These are phyloP conservation scores for Penicillium ochrochloron DNA, from an alignment of 495 filamentous ascomycete species.

Conservation along the genomic window DNA sequence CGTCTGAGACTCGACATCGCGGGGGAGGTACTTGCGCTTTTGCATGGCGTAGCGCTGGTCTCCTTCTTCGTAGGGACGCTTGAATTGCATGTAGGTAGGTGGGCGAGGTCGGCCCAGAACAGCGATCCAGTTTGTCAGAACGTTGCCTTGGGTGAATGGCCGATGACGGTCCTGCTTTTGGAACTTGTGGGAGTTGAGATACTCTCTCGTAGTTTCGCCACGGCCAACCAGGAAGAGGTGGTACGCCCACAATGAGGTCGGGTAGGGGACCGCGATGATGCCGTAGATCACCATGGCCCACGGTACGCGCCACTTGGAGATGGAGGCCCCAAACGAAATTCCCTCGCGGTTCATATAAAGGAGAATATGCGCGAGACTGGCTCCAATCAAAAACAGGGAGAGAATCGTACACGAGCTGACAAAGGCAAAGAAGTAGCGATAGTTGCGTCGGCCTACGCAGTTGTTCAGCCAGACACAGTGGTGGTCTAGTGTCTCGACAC, in stretches of 20 bases:
- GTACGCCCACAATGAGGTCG: slow-evolving; percentile 80
- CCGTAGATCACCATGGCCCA: slow-evolving; percentile 91
- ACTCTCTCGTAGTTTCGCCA: slow-evolving; percentile 95
- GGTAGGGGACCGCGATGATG: slow-evolving; percentile 75
- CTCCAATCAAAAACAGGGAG: slow-evolving; percentile 72
- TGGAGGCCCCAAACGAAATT: slow-evolving; percentile 67
- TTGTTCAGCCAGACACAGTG: slow-evolving; percentile 99
- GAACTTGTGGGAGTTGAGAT: slow-evolving; percentile 94
- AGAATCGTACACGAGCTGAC: slow-evolving; percentile 76
- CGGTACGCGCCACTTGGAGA: slow-evolving; percentile 73
- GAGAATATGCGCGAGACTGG: slow-evolving; percentile 78
- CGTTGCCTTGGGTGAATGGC: slow-evolving; percentile 81
- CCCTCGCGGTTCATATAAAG: slow-evolving; percentile 64
- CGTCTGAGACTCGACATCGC: slow-evolving; percentile 55
- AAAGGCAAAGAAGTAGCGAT: slow-evolving; percentile 96
- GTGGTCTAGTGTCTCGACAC: slow-evolving; percentile 96
- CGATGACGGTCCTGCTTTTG: slow-evolving; percentile 86
- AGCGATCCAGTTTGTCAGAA: slow-evolving; percentile 77
- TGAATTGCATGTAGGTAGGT: slow-evolving; percentile 90
- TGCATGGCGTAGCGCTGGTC: slow-evolving; percentile 80
- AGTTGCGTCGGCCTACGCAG: slow-evolving; percentile 95
- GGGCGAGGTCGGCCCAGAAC: slow-evolving; percentile 83
- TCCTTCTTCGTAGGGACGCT: slow-evolving; percentile 72
- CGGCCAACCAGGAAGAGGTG: slow-evolving; percentile 88
- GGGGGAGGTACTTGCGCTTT: slow-evolving; percentile 58